A percentile compares a stretch with the other conserved stretches of the same genome.
Conservation (phyloP, 257 asterid species). For the Coffea canephora region DNA sequence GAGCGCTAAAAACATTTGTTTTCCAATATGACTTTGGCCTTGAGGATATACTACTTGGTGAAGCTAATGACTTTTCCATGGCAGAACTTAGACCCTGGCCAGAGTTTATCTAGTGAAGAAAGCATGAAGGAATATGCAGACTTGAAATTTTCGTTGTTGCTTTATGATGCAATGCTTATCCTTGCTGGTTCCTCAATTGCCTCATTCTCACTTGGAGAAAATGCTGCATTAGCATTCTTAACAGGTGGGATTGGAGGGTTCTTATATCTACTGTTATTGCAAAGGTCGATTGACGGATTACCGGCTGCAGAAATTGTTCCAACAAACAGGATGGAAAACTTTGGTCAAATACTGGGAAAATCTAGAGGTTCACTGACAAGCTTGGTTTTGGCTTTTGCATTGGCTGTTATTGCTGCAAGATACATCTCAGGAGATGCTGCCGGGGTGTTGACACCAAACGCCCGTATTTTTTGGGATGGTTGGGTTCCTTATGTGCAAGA, state of each 20-base stretch:
- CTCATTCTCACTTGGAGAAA: constrained; percentile 40
- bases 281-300: constrained; percentile 73
- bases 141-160: constrained; percentile 62
- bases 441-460: constrained; percentile 51
- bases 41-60: constrained; percentile 75
- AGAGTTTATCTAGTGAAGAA: constrained; percentile 44
- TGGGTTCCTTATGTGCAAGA: constrained; percentile 82
- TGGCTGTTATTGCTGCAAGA: constrained; percentile 36
- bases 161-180: constrained; percentile 57
- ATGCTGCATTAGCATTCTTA: constrained; percentile 53
- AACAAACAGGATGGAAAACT: constrained; percentile 21
- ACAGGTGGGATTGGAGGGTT: constrained; percentile 75
- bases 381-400: constrained; percentile 45
- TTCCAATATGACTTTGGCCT: constrained; percentile 45
- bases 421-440: constrained; percentile 46
- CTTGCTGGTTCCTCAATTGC: constrained; percentile 54
- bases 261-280: constrained; percentile 57
- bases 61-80: constrained; percentile 63
- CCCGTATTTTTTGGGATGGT: constrained; percentile 60
- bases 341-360: constrained; percentile 28
- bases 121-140: constrained; percentile 80
- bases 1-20: no score
- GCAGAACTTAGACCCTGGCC: constrained; percentile 57
- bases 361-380: constrained; percentile 39
- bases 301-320: constrained; percentile 42